Evolutionary conservation across 805 yeast genomes (phyloP).

Genomic region (Zygosaccharomyces gambellarensis): DNA sequence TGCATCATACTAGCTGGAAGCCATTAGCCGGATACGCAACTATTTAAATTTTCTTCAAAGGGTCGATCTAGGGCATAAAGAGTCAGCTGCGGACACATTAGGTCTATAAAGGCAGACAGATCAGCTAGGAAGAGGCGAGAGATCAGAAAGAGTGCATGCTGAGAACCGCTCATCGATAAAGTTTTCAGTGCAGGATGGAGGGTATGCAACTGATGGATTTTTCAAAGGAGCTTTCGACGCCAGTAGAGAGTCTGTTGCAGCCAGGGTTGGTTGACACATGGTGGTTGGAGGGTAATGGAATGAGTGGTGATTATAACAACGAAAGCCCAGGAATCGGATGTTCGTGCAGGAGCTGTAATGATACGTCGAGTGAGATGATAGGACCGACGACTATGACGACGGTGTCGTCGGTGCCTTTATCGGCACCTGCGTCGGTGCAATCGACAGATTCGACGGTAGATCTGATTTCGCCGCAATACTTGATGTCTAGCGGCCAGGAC

Average conservation of each 20-base stretch:
- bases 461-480: slow-evolving; percentile 1
- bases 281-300: not conserved
- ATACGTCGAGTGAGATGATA: no score
- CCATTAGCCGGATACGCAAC: not conserved
- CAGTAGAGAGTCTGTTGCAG: not conserved
- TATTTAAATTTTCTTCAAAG: not conserved
- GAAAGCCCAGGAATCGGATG: no score
- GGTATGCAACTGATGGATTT: not conserved
- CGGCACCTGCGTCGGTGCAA: not conserved
- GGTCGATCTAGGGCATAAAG: not conserved
- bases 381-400: not conserved
- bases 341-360: no score
- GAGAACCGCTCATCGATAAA: no score
- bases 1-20: not conserved
- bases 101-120: not conserved
- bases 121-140: no score
- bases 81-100: not conserved
- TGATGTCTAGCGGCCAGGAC: not conserved
- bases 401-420: not conserved
- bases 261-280: not conserved
- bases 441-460: not conserved
- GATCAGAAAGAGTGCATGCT: no score
- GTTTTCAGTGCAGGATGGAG: not conserved
- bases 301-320: no score
- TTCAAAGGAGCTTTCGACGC: not conserved